Base-by-base conservation (phyloP, 1,139 yeast species). In the Debaryomyces sp. region DNA sequence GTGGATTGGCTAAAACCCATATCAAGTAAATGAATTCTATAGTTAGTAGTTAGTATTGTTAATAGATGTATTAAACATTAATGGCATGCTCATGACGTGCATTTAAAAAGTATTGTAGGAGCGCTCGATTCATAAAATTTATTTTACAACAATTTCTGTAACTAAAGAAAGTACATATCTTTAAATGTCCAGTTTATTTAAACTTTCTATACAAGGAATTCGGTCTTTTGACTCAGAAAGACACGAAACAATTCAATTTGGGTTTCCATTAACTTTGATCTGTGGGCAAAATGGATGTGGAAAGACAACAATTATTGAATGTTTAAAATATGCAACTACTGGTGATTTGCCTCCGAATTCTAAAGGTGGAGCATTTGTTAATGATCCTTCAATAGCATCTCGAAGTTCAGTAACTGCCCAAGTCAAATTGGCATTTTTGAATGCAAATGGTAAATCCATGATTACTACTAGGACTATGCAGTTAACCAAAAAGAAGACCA, bases 221-320 rank as follows among this genome's bases (percentile, higher is more conserved):
- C 75, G 99, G 42, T 91, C 98, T 0, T 95, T 94, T 63, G 95
- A 89, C 56, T 86, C 90, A 15, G 85, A 85, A 54, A 82, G 84
- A 43, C 78, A 89, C 26, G 97, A 94, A 61, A 87, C 92, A 1
- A 90, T 95, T 52, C 90, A 89, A 61, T 95, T 95, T 67, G 94
- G 94, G 9, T 82, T 82, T 42, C 99, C 99, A 0, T 70, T 95
- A 60, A 95, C 99, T 0, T 75, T 95, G 48, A 94, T 95, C 50
- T 96, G 96, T 44, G 99, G 99, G 0, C 90, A 89, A 51, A 95
- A 95, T 69, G 99, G 99, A 37, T 87, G 97, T 35, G 99, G 99
- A n/a, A 95, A 95, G 65, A 95, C 99, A 53, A 92, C 99, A 1
- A 86, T 95, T 47, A 95, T 95, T 53, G 99, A 95, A 66, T 91